Base-by-base conservation (phyloP, 2,329 filamentous ascomycete genomes). In the Exutisphaerella laricina region DNA sequence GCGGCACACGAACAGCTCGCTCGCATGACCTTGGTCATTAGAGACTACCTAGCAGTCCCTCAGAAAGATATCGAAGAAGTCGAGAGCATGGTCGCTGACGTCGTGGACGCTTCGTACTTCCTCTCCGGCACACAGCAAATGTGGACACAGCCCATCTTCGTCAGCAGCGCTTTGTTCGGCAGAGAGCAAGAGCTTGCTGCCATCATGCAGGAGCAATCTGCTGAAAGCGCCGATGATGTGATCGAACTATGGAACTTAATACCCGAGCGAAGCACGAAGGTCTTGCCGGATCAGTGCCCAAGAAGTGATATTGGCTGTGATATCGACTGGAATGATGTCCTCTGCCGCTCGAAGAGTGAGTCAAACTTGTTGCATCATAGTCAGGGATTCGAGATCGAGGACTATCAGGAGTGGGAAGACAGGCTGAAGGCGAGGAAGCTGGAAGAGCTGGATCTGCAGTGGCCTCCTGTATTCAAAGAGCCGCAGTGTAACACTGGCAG, bases 1-100 rank as follows among this genome's bases (percentile, higher is more conserved):
- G 40, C 45, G 18, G 51, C 51, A 2, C 25, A 45, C 3, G 44
- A 50, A 31, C 51, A 52, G 30, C 43, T 54, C 8, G 51, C 49
- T 8, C 41, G 51, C 5, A 50, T 43, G 18, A 43, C 40, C 3
- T 20, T 47, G 17, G 16, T 43, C 2, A 40, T 47, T 5, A 23
- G 40, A 8, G 46, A 43, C 28, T 40, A 46, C 10, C 29, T 35
- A 17, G 6, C 14, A 10, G 8, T 23, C 7, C 33, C 32, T 3
- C 4, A 16, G 12, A 22, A 4, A 13, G 16, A 32, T 10, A 16
- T 32, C 1, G 33, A 38, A 4, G 10, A 7, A 2, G 34, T 48
- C 17, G 47, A 50, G 10, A 41, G 30, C 14, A 46, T 48, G 39
- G 32, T 50, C 20, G 28, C 37, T 3, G 50, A 50, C 14, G 28